Conservation (phyloP, 1,284 basidiomycete genomes). For the Ganoderma sp. region DNA sequence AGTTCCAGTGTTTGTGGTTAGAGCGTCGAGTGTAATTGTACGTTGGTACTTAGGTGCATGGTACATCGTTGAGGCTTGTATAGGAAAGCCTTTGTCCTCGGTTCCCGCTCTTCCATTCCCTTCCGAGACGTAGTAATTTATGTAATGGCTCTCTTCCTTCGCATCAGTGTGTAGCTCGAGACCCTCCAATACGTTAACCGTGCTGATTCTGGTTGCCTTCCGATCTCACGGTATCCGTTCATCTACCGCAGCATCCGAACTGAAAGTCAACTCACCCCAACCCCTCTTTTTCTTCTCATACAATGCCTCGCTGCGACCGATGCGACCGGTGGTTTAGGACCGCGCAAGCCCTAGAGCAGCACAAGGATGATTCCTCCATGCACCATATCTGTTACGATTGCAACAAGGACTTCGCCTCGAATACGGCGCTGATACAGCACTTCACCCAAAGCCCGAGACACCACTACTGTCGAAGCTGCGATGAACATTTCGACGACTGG, state of each 20-base stretch:
- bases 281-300: neutral
- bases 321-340: constrained; percentile 25
- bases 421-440: constrained; percentile 29
- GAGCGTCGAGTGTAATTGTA: neutral
- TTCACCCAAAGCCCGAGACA: constrained; percentile 35
- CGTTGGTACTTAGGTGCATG: neutral
- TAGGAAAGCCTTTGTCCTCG: too few relatives aligned
- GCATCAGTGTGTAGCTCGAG: neutral
- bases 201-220: neutral
- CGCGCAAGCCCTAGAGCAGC: constrained; percentile 34
- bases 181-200: constrained; percentile 1
- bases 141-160: neutral
- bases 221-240: neutral
- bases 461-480: constrained; percentile 37
- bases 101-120: neutral
- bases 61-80: too few relatives aligned
- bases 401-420: constrained; percentile 30
- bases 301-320: constrained; percentile 26
- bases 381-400: constrained; percentile 47
- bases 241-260: constrained; percentile 7
- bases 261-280: neutral
- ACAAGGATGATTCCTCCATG: constrained; percentile 36
- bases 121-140: neutral
- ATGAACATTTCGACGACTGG: constrained; percentile 31
- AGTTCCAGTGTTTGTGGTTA: too few relatives aligned